Conservation (phyloP, 208 protist species). For the Acanthamoeba comandoni region DNA sequence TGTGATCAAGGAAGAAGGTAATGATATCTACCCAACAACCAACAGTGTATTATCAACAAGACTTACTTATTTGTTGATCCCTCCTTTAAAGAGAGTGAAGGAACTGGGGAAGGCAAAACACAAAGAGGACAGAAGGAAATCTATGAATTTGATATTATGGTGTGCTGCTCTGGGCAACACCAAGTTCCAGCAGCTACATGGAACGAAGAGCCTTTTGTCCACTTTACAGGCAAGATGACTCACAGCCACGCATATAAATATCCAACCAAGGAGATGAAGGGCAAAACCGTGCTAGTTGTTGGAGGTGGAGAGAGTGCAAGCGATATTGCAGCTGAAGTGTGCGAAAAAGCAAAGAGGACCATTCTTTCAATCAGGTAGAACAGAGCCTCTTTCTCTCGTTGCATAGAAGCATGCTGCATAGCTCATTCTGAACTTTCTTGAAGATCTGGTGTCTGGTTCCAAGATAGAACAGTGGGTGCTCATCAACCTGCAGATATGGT, state of each 20-base stretch:
- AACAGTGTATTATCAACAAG: too few species aligned
- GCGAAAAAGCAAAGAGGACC: conserved; percentile 31
- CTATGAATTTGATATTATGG: conserved; percentile 49
- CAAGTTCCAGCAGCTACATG: conserved; percentile 27
- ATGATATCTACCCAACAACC: background rate
- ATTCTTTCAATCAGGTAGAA: conserved; percentile 41
- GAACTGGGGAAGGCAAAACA: too few species aligned
- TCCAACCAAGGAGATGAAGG: conserved; percentile 51
- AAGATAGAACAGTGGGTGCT: conserved; percentile 48
- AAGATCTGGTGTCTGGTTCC: conserved; percentile 62
- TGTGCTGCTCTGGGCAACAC: conserved; percentile 62
- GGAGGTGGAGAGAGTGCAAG: conserved; percentile 65
- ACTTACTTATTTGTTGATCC: too few species aligned
- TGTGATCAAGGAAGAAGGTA: background rate
- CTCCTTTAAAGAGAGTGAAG: too few species aligned
- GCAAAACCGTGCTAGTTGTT: conserved; percentile 56
- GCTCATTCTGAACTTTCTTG: background rate
- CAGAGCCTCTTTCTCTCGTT: too few species aligned
- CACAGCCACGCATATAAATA: conserved; percentile 64
- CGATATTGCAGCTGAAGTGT: conserved; percentile 56
- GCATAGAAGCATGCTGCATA: too few species aligned
- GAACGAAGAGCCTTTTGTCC: conserved; percentile 18
- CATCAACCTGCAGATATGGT: conserved; percentile 66
- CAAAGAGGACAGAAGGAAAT: conserved; percentile 6
- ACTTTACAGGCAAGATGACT: conserved; percentile 54